phyloP scores from a whole-genome alignment of 805 yeast genomes.

The Pichia deserticola region DNA sequence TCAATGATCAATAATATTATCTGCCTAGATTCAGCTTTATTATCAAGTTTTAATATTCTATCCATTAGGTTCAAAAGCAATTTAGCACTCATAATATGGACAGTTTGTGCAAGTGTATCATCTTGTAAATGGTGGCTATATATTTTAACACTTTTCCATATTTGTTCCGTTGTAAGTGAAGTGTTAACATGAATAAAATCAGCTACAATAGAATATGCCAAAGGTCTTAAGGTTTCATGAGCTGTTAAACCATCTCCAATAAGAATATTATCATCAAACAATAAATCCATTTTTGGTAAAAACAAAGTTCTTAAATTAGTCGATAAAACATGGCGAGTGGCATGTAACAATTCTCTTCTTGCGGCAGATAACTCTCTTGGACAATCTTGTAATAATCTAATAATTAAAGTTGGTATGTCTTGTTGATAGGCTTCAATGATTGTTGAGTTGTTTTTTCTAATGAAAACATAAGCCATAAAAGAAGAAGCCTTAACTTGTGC shows the following conservation, averaged over 20 bases:
- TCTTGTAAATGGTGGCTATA: slow-evolving; percentile 80
- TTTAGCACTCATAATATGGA: slow-evolving; percentile 95
- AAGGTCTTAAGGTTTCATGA: slow-evolving; percentile 80
- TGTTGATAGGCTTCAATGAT: slow-evolving; percentile 50
- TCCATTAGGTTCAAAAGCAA: slow-evolving; percentile 82
- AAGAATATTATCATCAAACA: slow-evolving; percentile 80
- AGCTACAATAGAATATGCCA: slow-evolving; percentile 93
- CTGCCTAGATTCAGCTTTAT: slow-evolving; percentile 76
- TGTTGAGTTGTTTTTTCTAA: slow-evolving; percentile 72
- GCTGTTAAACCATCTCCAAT: slow-evolving; percentile 92
- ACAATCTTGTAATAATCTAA: slow-evolving; percentile 85
- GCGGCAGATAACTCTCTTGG: slow-evolving; percentile 91
- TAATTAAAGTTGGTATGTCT: slow-evolving; percentile 78
- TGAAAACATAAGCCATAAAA: slow-evolving; percentile 83
- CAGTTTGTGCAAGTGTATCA: slow-evolving; percentile 73
- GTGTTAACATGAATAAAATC: slow-evolving; percentile 89
- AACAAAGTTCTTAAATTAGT: slow-evolving; percentile 80
- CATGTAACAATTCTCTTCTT: slow-evolving; percentile 86
- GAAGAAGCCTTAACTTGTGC: slow-evolving; percentile 97
- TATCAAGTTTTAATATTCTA: slow-evolving; percentile 72
- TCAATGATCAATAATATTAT: slow-evolving; percentile 79
- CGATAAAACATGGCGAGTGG: slow-evolving; percentile 88
- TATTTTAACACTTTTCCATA: slow-evolving; percentile 78
- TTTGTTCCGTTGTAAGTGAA: slow-evolving; percentile 73
- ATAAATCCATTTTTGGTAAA: slow-evolving; percentile 73